phyloP scores from a whole-genome alignment of 345 rosid species.

The Eucalyptus marginata region DNA sequence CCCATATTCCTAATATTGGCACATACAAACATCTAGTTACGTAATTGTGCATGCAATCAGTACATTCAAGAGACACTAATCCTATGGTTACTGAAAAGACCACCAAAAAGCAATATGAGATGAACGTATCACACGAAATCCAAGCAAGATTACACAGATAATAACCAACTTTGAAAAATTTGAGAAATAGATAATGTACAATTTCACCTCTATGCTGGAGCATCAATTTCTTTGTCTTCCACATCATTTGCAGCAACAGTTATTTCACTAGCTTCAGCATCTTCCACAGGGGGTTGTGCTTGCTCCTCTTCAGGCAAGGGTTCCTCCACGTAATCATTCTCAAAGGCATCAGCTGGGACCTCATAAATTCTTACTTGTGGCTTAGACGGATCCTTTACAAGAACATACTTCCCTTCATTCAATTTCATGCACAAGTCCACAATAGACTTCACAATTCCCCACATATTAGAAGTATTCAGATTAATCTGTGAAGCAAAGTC shows the following conservation, averaged over 20 bases:
- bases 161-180: background rate
- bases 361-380: slow-evolving; percentile 92
- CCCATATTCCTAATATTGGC: background rate
- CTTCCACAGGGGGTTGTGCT: slow-evolving; percentile 69
- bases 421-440: slow-evolving; percentile 91
- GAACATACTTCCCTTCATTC: slow-evolving; percentile 87
- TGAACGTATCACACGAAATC: background rate
- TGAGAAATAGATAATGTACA: background rate
- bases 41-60: background rate
- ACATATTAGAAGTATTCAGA: slow-evolving; percentile 80
- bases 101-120: background rate
- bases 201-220: slow-evolving; percentile 34
- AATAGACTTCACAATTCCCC: slow-evolving; percentile 95
- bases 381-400: slow-evolving; percentile 89
- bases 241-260: slow-evolving; percentile 25
- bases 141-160: background rate
- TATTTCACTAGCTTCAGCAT: slow-evolving; percentile 40
- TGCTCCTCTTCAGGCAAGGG: slow-evolving; percentile 86
- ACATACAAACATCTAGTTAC: background rate
- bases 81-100: background rate
- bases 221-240: slow-evolving; percentile 38
- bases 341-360: slow-evolving; percentile 97
- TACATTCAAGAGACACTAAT: background rate
- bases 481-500: slow-evolving; percentile 91
- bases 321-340: slow-evolving; percentile 94